These are phyloP conservation scores for Amanita polypyramis DNA, from an alignment of 768 basidiomycete species.

Conservation along the genomic window DNA sequence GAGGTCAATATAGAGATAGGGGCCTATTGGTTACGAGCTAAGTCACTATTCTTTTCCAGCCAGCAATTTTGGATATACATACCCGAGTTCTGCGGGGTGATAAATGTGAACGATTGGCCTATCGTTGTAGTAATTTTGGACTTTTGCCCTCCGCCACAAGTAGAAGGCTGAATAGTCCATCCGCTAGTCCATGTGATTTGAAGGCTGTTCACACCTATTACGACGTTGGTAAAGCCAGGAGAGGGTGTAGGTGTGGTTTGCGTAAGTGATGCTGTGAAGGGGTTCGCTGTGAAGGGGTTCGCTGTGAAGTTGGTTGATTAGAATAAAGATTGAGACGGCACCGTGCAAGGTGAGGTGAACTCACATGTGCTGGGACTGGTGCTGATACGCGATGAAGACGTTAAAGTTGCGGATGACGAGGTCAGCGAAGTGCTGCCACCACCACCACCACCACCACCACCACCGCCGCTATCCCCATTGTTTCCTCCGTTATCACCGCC, in stretches of 20 bases:
- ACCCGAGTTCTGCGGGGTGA: background rate
- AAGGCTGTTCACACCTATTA: background rate
- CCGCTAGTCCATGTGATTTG: background rate
- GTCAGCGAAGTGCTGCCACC: background rate
- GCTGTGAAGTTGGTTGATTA: background rate
- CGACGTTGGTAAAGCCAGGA: background rate
- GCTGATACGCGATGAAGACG: background rate
- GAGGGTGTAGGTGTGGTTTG: background rate
- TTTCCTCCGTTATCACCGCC: background rate
- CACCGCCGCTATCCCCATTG: background rate
- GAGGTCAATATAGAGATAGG: background rate
- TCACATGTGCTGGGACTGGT: too few relatives aligned
- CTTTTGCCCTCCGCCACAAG: background rate
- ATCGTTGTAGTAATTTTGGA: background rate
- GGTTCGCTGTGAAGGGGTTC: background rate
- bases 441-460: background rate
- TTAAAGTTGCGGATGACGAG: background rate
- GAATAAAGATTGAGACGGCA: background rate
- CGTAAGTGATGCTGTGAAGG: background rate
- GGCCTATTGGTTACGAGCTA: background rate
- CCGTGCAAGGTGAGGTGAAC: too few relatives aligned
- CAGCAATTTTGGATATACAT: background rate
- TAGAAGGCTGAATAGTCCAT: background rate
- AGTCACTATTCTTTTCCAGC: background rate
- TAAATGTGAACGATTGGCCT: constrained; percentile 1